Evolutionary conservation across 2,329 filamentous ascomycete species (phyloP), one percentile per base, ranked within the genome.

Genomic region (Fusarium sp.): DNA sequence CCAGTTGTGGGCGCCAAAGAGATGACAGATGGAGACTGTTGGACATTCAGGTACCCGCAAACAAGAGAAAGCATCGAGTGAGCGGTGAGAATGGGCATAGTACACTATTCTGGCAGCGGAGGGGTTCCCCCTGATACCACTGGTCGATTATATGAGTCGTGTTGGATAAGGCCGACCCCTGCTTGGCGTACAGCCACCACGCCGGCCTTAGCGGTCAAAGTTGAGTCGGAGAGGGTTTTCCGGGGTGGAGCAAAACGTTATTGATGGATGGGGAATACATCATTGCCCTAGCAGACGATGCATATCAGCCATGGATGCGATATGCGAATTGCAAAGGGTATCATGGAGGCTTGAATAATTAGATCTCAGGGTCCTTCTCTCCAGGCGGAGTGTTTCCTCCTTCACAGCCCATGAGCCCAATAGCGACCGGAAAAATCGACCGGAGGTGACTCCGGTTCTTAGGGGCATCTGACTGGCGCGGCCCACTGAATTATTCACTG

Each of bases 381-480:
- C 18, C 15, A 38, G 49, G 55, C 63, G 73, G 73, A 73, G 72
- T 61, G 47, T 70, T 75, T 73, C n/a, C 71, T 75, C 73, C 73
- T 69, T 30, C 10, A 11, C 18, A 57, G 57, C n/a, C 34, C 25
- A 11, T 15, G 25, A 30, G 30, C 24, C 57, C 32, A 67, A 56
- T 32, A 52, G 27, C 13, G n/a, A 29, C 15, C 4, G 24, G 11
- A n/a, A 45, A 51, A 38, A 29, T 2, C 11, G 49, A 16, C 45
- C 16, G 43, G 63, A 66, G 48, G 5, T 15, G 13, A 12, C 45
- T 65, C 62, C 46, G 53, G 29, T 18, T 46, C 18, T 13, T 46
- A 15, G 47, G n/a, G 46, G 22, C 8, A 27, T 38, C 27, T 24
- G 22, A 12, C 13, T 58, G n/a, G 13, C 22, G 13, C 25, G 29